Conservation (phyloP, 2,329 filamentous ascomycete genomes). For the Colletotrichum sp. region DNA sequence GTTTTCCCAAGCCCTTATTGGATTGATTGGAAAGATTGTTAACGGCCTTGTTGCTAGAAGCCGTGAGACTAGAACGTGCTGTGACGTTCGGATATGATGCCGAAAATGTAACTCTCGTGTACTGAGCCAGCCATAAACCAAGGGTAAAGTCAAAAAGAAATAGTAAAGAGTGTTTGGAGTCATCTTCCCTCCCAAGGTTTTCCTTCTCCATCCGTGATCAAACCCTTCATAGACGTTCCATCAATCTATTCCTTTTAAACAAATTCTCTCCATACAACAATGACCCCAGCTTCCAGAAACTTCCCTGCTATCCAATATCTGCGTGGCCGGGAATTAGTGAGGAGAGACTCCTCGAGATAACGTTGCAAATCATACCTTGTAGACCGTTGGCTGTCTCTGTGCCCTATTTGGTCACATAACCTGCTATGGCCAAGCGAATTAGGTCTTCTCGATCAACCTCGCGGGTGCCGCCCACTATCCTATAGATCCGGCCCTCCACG, state of each 20-base stretch:
- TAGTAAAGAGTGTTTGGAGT: neutral
- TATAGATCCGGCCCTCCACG: neutral
- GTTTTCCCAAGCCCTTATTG: neutral
- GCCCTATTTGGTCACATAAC: neutral
- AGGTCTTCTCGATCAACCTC: neutral
- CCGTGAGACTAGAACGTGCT: neutral
- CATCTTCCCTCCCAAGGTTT: neutral
- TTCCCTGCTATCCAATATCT: neutral
- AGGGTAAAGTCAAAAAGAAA: neutral
- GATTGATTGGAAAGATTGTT: rapidly evolving
- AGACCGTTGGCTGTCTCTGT: neutral
- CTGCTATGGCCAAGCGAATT: neutral
- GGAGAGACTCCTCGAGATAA: rapidly evolving
- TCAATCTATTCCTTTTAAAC: neutral
- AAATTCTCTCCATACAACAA: neutral
- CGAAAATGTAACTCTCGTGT: neutral
- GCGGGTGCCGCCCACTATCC: rapidly evolving
- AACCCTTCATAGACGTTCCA: neutral
- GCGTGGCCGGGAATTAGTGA: neutral
- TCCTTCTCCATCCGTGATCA: neutral
- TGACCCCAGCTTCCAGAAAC: neutral
- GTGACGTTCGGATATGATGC: too few relatives aligned
- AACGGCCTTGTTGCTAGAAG: neutral
- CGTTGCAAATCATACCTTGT: neutral
- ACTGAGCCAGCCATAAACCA: neutral